Evolutionary conservation across 176 grass and related monocot genomes (phyloP).

Genomic region (Alloteropsis semialata): DNA sequence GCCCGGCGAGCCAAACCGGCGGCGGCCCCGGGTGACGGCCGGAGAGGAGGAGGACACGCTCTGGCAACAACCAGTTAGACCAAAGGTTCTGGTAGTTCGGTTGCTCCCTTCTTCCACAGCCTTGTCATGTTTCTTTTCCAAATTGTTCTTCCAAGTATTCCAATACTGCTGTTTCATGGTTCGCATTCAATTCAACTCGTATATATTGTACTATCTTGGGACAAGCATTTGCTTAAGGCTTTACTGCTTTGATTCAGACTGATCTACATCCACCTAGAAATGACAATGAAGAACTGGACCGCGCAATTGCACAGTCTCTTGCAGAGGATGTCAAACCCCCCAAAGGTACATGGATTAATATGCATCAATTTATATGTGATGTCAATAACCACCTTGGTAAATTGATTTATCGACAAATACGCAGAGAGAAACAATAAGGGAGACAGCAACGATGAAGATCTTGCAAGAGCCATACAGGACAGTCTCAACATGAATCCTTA

Average conservation of each 20-base stretch:
- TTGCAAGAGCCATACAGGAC: slow-evolving; percentile 68
- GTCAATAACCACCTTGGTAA: not conserved
- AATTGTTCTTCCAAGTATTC: not conserved
- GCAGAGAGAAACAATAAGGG: slow-evolving; percentile 53
- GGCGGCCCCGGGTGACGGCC: slow-evolving; percentile 37
- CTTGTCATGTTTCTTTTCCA: not conserved
- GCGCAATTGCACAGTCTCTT: slow-evolving; percentile 79
- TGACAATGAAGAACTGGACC: slow-evolving; percentile 78
- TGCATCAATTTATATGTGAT: not conserved
- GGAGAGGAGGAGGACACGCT: slow-evolving; percentile 57
- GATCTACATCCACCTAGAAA: slow-evolving; percentile 65
- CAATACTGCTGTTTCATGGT: slow-evolving; percentile 9
- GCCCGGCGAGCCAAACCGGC: slow-evolving; percentile 42
- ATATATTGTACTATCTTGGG: not conserved
- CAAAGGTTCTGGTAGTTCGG: slow-evolving; percentile 41
- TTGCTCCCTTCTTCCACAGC: not conserved
- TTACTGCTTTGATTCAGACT: slow-evolving; percentile 46
- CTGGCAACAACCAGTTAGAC: slow-evolving; percentile 60
- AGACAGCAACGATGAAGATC: slow-evolving; percentile 68
- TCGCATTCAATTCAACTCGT: not conserved
- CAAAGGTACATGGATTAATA: slow-evolving; percentile 44
- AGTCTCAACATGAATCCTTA: slow-evolving; percentile 61
- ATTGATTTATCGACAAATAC: not conserved
- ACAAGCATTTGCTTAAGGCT: slow-evolving; percentile 15
- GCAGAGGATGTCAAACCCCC: slow-evolving; percentile 69